Percentiles rank a stretch among this genome's conserved stretches.
Conservation (phyloP, 208 protist genomes). For the Wallacemonas sp. region DNA sequence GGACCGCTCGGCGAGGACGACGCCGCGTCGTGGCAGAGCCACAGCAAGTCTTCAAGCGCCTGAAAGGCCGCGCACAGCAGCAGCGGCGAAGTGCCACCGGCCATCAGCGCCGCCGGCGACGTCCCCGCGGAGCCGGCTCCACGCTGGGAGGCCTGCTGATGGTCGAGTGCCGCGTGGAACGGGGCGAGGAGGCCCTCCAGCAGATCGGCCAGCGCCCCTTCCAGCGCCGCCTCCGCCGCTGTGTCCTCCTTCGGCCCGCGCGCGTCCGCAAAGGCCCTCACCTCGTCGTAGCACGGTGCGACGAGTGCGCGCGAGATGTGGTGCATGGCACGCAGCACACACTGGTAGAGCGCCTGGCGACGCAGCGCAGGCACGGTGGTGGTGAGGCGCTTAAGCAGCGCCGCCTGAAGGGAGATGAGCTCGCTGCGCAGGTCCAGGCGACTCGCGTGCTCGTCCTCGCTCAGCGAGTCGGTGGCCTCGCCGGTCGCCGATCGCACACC, state of each 20-base stretch:
- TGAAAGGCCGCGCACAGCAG: constrained; percentile 22
- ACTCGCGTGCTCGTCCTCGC: constrained; percentile 24
- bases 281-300: not conserved
- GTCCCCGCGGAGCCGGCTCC: not conserved
- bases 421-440: constrained; percentile 40
- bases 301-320: not conserved
- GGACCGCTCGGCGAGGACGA: constrained; percentile 9
- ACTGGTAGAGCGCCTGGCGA: not conserved
- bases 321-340: constrained; percentile 12
- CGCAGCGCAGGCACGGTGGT: constrained; percentile 7
- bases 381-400: constrained; percentile 47
- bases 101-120: not conserved
- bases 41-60: constrained; percentile 30
- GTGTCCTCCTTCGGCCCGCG: not conserved
- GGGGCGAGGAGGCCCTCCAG: constrained; percentile 45
- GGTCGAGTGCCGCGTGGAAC: constrained; percentile 34
- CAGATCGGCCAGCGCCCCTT: constrained; percentile 25
- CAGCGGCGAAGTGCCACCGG: constrained; percentile 28
- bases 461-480: not conserved
- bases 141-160: constrained; percentile 15
- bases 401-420: constrained; percentile 46
- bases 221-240: constrained; percentile 18
- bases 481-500: constrained; percentile 1
- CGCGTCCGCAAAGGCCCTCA: not conserved
- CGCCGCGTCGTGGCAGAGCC: not conserved